A percentile compares a stretch with the other conserved stretches of the same genome.
These are phyloP conservation scores for Corymbia citriodora DNA, from an alignment of 441 rosid species.

Conservation along the genomic window DNA sequence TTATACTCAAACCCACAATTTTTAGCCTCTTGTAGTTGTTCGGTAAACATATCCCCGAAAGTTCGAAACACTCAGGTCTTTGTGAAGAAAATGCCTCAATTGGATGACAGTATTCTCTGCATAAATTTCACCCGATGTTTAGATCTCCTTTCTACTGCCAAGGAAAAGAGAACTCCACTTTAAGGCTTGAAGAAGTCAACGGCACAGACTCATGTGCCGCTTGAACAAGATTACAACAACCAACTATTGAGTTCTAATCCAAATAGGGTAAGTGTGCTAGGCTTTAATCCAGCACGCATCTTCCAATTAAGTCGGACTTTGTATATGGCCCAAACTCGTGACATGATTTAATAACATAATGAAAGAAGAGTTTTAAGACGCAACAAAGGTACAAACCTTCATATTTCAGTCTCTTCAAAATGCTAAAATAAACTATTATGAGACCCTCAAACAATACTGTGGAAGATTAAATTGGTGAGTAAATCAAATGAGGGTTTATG, in stretches of 20 bases:
- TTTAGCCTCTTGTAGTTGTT: not conserved
- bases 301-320: rapidly evolving
- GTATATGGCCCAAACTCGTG: rapidly evolving
- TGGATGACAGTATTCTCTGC: not conserved
- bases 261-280: not conserved
- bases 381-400: not conserved
- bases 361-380: not conserved
- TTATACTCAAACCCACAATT: not conserved
- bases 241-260: not conserved
- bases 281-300: not conserved
- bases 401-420: not conserved
- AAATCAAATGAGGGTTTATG: not conserved
- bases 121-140: not conserved
- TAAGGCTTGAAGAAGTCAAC: not conserved
- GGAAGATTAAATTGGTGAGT: not conserved
- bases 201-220: not conserved
- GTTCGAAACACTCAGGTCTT: not conserved
- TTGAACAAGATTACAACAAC: not conserved
- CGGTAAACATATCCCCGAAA: not conserved
- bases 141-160: not conserved
- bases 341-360: not conserved
- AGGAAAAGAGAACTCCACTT: not conserved
- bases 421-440: not conserved
- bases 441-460: not conserved
- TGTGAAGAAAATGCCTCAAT: not conserved